Evolutionary conservation across 2,329 filamentous ascomycete species (phyloP).

Genomic region (Tolypocladium sp.): DNA sequence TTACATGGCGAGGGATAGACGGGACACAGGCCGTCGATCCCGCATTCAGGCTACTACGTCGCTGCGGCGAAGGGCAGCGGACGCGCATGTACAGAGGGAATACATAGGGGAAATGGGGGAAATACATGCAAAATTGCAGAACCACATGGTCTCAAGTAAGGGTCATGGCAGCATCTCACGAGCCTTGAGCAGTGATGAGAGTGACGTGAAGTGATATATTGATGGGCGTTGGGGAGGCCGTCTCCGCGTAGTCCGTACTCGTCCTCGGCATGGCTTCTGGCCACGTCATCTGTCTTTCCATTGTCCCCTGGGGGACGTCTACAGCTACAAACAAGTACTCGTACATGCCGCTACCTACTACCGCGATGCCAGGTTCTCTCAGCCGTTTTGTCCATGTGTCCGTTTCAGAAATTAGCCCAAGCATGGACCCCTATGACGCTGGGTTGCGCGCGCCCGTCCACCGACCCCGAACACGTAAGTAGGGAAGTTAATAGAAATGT

Average conservation of each 20-base stretch:
- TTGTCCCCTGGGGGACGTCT: too few relatives aligned
- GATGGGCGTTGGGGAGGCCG: too few relatives aligned
- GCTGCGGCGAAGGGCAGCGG: background rate
- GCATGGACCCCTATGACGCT: background rate
- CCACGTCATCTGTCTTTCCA: too few relatives aligned
- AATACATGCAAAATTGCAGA: background rate
- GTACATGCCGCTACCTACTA: background rate
- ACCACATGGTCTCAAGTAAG: background rate
- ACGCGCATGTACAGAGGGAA: background rate
- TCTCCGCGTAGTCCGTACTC: too few relatives aligned
- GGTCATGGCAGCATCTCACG: background rate
- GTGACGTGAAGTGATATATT: background rate
- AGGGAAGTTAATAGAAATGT: background rate
- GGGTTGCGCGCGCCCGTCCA: too few relatives aligned
- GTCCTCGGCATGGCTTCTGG: too few relatives aligned
- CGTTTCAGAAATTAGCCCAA: background rate
- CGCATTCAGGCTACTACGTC: background rate
- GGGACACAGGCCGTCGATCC: background rate
- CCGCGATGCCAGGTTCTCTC: background rate
- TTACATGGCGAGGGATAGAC: background rate
- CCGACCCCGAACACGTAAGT: background rate
- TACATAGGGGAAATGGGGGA: background rate
- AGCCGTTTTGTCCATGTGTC: background rate
- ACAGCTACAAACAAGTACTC: background rate
- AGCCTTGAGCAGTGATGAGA: background rate